These are phyloP conservation scores for Xeromyces bisporus DNA, from an alignment of 495 filamentous ascomycete species.

Conservation along the genomic window DNA sequence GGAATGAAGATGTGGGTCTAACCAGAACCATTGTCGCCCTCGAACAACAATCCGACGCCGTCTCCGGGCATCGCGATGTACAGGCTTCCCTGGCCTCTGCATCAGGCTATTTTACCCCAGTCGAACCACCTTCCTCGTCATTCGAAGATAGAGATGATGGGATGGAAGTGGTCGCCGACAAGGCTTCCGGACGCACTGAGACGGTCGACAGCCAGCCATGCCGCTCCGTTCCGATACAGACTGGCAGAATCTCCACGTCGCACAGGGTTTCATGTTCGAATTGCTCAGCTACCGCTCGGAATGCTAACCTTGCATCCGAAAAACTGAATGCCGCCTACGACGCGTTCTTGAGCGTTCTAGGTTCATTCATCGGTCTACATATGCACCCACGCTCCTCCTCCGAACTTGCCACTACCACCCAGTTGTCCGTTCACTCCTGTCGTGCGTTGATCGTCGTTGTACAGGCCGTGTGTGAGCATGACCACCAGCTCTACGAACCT, in stretches of 20 bases:
- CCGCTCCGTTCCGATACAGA: constrained; percentile 19
- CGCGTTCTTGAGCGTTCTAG: constrained; percentile 70
- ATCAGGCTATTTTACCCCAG: constrained; percentile 31
- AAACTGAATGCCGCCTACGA: constrained; percentile 67
- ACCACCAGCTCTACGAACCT: constrained; percentile 41
- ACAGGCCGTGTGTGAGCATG: constrained; percentile 69
- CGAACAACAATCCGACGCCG: constrained; percentile 18
- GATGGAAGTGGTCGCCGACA: constrained; percentile 23
- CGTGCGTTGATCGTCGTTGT: constrained; percentile 60
- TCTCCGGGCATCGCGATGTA: constrained; percentile 14
- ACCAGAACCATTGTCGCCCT: constrained; percentile 48
- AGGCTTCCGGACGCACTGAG: constrained; percentile 23
- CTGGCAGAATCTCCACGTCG: constrained; percentile 37
- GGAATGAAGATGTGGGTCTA: constrained; percentile 55
- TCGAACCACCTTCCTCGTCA: constrained; percentile 4
- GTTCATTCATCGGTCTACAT: constrained; percentile 81
- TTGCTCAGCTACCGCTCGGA: constrained; percentile 25
- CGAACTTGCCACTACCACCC: constrained; percentile 57
- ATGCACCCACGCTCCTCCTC: constrained; percentile 76
- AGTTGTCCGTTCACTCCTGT: constrained; percentile 69
- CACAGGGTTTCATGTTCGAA: constrained; percentile 38
- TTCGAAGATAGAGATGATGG: constrained; percentile 21
- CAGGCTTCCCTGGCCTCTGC: constrained; percentile 54
- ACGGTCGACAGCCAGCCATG: constrained; percentile 12
- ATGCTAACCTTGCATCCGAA: constrained; percentile 41